Evolutionary conservation across 441 rosid species (phyloP).

Genomic region (Gossypium aridum): DNA sequence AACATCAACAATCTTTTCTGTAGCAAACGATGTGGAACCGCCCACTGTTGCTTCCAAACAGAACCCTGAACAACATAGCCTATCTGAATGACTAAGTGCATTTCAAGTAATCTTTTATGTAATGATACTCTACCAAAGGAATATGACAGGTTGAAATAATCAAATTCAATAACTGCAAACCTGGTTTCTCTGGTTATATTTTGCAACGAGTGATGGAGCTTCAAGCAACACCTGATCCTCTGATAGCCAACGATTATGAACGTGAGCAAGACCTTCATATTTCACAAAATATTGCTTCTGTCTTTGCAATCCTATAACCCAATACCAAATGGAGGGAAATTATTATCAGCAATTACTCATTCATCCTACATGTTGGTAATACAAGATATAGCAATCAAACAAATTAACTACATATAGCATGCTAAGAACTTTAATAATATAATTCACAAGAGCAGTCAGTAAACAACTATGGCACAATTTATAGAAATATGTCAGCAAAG

Average conservation of each 20-base stretch:
- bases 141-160: neutral
- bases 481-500: neutral
- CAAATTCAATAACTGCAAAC: slow-evolving; percentile 19
- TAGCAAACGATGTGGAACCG: slow-evolving; percentile 41
- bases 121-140: neutral
- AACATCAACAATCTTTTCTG: slow-evolving; percentile 27
- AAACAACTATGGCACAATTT: neutral
- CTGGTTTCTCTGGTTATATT: slow-evolving; percentile 37
- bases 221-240: slow-evolving; percentile 23
- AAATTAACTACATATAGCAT: neutral
- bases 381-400: neutral
- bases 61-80: slow-evolving; percentile 25
- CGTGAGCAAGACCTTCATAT: slow-evolving; percentile 34
- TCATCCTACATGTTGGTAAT: neutral
- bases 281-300: slow-evolving; percentile 30
- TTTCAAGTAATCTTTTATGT: neutral
- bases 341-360: neutral
- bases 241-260: slow-evolving; percentile 31
- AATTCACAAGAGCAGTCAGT: neutral
- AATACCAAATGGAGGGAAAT: neutral
- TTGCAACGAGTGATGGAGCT: slow-evolving; percentile 40
- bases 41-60: slow-evolving; percentile 46
- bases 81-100: neutral
- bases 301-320: slow-evolving; percentile 16
- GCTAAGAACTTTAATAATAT: neutral